Evolutionary conservation across 2,329 filamentous ascomycete genomes (phyloP), one percentile per base, ranked within the genome.

Genomic region (Albifimbria verrucaria): DNA sequence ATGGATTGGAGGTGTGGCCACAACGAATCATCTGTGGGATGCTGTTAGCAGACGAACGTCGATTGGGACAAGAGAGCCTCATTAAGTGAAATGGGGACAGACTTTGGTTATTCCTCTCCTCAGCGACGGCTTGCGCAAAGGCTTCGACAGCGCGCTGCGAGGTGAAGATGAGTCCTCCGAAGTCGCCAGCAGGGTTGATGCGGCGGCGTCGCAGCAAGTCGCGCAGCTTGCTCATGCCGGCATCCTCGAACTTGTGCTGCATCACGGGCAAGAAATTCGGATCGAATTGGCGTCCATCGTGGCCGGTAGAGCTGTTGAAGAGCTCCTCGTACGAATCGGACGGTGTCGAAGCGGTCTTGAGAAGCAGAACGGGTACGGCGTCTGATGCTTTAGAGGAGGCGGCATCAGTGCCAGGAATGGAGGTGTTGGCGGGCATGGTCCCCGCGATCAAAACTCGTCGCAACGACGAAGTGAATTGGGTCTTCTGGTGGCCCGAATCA

Each of bases 131-230:
- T 45, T 79, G 74, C 3, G 82, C 73, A 62, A 94, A 91, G 0
- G 87, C 89, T 66, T 94, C 90, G 2, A 94, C 90, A 1, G 90
- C 89, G 48, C 90, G 81, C 67, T 94, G 90, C 7, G 88, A 92
- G 2, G 90, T 94, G 65, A 94, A 93, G 48, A 94, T 86, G 53
- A 93, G 72, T n/a, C 88, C 90, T 5, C 89, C 88, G 63, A 90
- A 93, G 2, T 65, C 70, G 1, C 62, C 41, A 0, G 49, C 49
- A n/a, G 55, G 55, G 45, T 73, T 72, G 55, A 86, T 77, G 17
- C 63, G 58, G 22, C 66, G 70, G 1, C 64, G 58, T 10, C 61
- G 64, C 10, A 92, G 76, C 17, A 85, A 65, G 3, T 68, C 63
- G 25, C 74, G 74, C 21, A 92, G 70, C 43, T 71, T 70, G 24